Conservation (phyloP, 2,329 filamentous ascomycete species). For the Fusarium verrucosum region DNA sequence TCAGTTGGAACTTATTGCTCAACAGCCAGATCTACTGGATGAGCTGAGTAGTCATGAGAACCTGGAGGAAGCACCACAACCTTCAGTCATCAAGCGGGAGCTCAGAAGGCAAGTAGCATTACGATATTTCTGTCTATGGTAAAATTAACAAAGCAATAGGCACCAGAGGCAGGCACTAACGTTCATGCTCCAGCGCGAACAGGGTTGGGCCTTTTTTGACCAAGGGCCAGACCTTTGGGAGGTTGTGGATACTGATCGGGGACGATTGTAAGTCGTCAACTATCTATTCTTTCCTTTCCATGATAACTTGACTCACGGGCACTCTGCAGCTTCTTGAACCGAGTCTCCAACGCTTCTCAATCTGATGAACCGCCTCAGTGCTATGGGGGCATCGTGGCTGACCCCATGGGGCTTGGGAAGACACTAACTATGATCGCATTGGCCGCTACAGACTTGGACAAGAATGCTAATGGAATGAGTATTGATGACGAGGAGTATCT, state of each 20-base stretch:
- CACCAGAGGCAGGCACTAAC: conserved; percentile 57
- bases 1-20: conserved; percentile 5
- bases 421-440: conserved; percentile 56
- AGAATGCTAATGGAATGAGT: fast-evolving
- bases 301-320: no score
- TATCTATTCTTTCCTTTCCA: background rate
- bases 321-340: conserved; percentile 48
- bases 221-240: conserved; percentile 49
- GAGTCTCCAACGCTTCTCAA: conserved; percentile 44
- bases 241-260: conserved; percentile 26
- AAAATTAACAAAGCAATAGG: conserved; percentile 35
- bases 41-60: conserved; percentile 39
- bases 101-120: conserved; percentile 36
- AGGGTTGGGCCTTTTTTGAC: conserved; percentile 48
- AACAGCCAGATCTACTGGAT: conserved; percentile 39
- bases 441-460: conserved; percentile 41
- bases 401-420: conserved; percentile 59
- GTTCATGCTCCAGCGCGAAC: conserved; percentile 54
- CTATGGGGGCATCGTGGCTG: conserved; percentile 57
- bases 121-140: fast-evolving
- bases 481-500: background rate
- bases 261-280: conserved; percentile 29
- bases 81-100: conserved; percentile 34
- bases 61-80: conserved; percentile 45
- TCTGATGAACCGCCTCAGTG: conserved; percentile 48